Evolutionary conservation across 2,329 filamentous ascomycete species (phyloP), one percentile per base, ranked within the genome.

Genomic region (Alternaria rosae): DNA sequence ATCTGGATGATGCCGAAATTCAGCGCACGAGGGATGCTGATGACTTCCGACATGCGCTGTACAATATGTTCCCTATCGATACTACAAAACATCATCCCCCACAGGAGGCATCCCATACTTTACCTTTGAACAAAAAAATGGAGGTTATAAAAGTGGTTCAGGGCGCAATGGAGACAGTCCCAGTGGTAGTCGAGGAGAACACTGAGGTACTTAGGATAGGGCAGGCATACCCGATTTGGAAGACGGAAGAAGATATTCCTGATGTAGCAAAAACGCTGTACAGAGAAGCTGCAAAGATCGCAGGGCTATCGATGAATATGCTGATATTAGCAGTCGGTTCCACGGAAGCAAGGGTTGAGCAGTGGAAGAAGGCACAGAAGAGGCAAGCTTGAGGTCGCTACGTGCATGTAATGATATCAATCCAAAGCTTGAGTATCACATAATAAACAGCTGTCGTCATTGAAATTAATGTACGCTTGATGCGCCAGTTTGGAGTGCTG

Each of bases 251-350:
- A 3, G 83, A 86, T 26, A 72, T 89, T 26, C 77, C 82, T 15
- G 77, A 80, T 6, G 69, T 70, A 13, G 83, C 82, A 17, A 83
- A 75, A 54, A 59, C 71, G 0, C 86, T 89, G 59, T 86, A 86
- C 67, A 79, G 85, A 60, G 77, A 82, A 50, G 84, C 82, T 11
- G 85, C 86, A 10, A 80, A 79, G 61, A 70, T 85, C 15, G 82
- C 82, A 7, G 87, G 85, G 7, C 68, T 87, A 32, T 82, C 83
- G 11, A 62, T 88, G 47, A 76, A 82, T 25, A 83, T 81, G 35
- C 76, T 89, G 44, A 71, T 87, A 13, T 78, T 76, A 57, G 84
- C 82, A 15, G 85, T 88, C 0, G 81, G 79, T 47, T 76, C 81
- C 35, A 80, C 83, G 0, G 87, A 89, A 55, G 70, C 64, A 26